These are phyloP conservation scores for Oenanthe sinensis DNA, from an alignment of 129 eudicot species.

Conservation along the genomic window DNA sequence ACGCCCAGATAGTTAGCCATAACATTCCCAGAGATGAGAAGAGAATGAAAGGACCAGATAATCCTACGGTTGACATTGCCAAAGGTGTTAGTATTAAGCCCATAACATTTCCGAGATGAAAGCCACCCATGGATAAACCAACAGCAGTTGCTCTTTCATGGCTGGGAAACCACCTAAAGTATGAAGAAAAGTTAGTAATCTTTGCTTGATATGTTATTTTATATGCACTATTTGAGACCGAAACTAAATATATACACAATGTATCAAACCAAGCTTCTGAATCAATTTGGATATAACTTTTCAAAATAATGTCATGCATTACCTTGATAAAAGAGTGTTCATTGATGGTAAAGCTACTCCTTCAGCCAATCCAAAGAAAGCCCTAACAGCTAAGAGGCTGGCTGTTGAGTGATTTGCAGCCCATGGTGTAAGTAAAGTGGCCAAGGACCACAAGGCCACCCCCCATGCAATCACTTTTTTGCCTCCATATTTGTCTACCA, in stretches of 20 bases:
- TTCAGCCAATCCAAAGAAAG: conserved; percentile 91
- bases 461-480: conserved; percentile 84
- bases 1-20: conserved; percentile 71
- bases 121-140: conserved; percentile 98
- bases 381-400: conserved; percentile 72
- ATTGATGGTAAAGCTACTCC: conserved; percentile 95
- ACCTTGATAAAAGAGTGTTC: conserved; percentile 83
- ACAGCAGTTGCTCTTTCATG: conserved; percentile 93
- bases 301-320: background rate
- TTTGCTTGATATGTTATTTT: background rate
- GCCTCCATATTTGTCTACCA: conserved; percentile 96
- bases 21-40: conserved; percentile 78
- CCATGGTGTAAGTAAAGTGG: conserved; percentile 91
- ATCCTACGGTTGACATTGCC: conserved; percentile 59
- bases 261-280: background rate
- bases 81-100: conserved; percentile 74
- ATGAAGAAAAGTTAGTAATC: background rate
- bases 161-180: conserved; percentile 86
- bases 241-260: background rate
- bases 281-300: background rate
- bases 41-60: conserved; percentile 83
- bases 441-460: conserved; percentile 83
- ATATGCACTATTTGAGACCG: background rate
- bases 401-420: conserved; percentile 85
- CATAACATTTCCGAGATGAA: conserved; percentile 92